These are phyloP conservation scores for Trametes maxima DNA, from an alignment of 768 basidiomycete species.

Conservation along the genomic window DNA sequence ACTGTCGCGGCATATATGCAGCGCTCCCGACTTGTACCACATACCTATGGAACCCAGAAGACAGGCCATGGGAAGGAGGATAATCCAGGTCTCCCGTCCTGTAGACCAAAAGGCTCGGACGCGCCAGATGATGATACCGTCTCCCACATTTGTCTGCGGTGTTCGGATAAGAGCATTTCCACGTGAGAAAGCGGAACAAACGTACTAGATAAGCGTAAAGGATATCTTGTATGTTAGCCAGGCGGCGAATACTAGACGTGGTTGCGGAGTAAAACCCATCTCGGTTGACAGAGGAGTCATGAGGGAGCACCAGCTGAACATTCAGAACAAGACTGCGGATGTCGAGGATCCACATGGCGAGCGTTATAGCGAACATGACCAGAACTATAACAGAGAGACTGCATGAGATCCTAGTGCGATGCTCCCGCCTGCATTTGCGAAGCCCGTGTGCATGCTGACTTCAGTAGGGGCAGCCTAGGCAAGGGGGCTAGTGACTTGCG, in stretches of 20 bases:
- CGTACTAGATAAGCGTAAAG: constrained; percentile 28
- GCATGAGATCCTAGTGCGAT: not conserved
- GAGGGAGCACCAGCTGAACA: constrained; percentile 9
- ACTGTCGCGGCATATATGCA: too few relatives aligned
- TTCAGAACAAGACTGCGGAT: constrained; percentile 25
- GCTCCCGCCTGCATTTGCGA: not conserved
- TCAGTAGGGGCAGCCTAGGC: not conserved
- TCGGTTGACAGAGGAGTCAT: constrained; percentile 5
- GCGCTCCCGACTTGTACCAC: not conserved
- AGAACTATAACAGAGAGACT: constrained; percentile 3
- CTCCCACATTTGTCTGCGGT: constrained; percentile 25
- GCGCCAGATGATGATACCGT: constrained; percentile 29
- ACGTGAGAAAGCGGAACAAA: not conserved
- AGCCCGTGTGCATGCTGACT: too few relatives aligned
- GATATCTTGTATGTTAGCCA: constrained; percentile 8
- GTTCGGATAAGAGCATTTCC: not conserved
- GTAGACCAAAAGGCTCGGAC: constrained; percentile 25
- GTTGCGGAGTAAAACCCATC: constrained; percentile 1
- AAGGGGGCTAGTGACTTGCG: not conserved
- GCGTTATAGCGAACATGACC: constrained; percentile 15
- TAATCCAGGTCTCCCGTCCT: constrained; percentile 16
- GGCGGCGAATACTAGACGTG: constrained; percentile 8
- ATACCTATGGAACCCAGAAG: constrained; percentile 25
- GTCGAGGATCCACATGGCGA: constrained; percentile 26
- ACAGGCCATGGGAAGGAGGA: constrained; percentile 21